Evolutionary conservation across 805 yeast genomes (phyloP).

Genomic region (Schwanniomyces polymorphus): DNA sequence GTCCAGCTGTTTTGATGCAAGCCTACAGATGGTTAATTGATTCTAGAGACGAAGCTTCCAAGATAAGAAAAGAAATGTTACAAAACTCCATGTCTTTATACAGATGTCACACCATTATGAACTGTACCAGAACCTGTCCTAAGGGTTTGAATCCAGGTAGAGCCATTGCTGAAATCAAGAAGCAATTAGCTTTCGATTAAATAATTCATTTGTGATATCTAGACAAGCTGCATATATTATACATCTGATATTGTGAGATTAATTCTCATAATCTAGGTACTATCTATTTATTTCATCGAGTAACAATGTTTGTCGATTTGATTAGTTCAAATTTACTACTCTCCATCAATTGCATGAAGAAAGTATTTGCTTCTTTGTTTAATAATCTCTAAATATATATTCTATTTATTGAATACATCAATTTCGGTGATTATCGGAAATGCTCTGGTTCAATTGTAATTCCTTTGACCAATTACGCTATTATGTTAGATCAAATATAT

Average conservation of each 20-base stretch:
- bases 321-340: background rate
- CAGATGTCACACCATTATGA: constrained; percentile 99
- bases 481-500: background rate
- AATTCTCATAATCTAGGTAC: background rate
- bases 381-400: constrained; percentile 4
- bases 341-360: constrained; percentile 6
- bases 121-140: constrained; percentile 98
- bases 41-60: constrained; percentile 90
- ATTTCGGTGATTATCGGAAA: background rate
- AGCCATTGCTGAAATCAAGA: constrained; percentile 97
- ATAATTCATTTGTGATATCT: background rate
- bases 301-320: background rate
- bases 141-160: constrained; percentile 97
- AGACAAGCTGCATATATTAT: constrained; percentile 2
- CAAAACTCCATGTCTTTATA: constrained; percentile 96
- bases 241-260: background rate
- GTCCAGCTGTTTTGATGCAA: constrained; percentile 99
- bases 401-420: background rate
- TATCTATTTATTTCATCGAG: constrained; percentile 6
- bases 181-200: constrained; percentile 80
- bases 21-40: constrained; percentile 99
- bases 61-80: constrained; percentile 79
- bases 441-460: background rate
- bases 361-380: constrained; percentile 4
- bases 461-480: background rate